These are phyloP conservation scores for Kluyveromyces dobzhanskii DNA, from an alignment of 805 yeast species.

Conservation along the genomic window DNA sequence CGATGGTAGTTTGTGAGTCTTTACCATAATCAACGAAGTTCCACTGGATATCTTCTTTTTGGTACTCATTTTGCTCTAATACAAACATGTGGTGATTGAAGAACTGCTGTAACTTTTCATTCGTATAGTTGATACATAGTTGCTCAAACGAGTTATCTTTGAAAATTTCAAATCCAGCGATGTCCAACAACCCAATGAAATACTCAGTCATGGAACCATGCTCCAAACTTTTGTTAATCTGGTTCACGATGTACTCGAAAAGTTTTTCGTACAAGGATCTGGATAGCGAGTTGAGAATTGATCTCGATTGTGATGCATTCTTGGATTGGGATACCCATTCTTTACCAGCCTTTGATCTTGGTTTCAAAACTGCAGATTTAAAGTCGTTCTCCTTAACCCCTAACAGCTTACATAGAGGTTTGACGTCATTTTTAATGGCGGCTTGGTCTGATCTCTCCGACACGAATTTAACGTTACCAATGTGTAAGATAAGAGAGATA, in stretches of 20 bases:
- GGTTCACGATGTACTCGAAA: conserved; percentile 67
- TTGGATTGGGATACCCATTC: conserved; percentile 78
- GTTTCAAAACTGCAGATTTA: conserved; percentile 55
- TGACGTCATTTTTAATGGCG: conserved; percentile 42
- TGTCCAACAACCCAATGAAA: conserved; percentile 93
- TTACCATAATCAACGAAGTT: conserved; percentile 92
- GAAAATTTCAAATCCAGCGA: conserved; percentile 96
- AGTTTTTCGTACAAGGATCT: conserved; percentile 79
- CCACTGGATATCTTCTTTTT: conserved; percentile 93
- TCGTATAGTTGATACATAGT: conserved; percentile 93
- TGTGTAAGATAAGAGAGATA: conserved; percentile 68
- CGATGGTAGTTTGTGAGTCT: conserved; percentile 90
- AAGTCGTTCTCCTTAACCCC: conserved; percentile 53
- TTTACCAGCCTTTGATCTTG: conserved; percentile 84
- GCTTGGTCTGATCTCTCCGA: conserved; percentile 74
- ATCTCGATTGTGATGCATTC: conserved; percentile 70
- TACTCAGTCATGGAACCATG: conserved; percentile 36
- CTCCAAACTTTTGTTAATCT: conserved; percentile 63
- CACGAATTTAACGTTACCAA: conserved; percentile 76
- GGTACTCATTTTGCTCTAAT: conserved; percentile 91
- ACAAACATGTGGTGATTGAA: conserved; percentile 97
- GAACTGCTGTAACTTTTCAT: conserved; percentile 95
- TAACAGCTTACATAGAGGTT: conserved; percentile 47
- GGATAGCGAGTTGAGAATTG: conserved; percentile 78
- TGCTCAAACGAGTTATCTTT: conserved; percentile 93